Base-by-base conservation (phyloP, 495 filamentous ascomycete genomes). In the Xylaria intraflava region DNA sequence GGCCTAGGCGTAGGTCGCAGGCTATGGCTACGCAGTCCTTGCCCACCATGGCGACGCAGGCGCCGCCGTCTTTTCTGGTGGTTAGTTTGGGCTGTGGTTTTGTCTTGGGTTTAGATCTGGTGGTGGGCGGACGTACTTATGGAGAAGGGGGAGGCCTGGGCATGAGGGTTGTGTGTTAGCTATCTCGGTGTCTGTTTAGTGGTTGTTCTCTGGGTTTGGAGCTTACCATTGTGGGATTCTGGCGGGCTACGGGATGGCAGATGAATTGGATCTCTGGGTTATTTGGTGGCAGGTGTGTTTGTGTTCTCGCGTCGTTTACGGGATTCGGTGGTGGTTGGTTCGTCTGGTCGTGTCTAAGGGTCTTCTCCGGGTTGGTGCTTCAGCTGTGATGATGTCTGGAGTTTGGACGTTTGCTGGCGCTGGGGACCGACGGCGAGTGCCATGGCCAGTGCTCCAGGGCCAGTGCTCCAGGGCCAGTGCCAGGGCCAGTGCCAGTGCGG, bases 1-100 rank as follows among this genome's bases (percentile, higher is more conserved):
- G 85, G 57, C 93, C 93, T 51, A 98, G 88, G 50, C 93, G 91
- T 57, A 98, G 90, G 73, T 98, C 93, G 78, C 93, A 98, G 66
- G 93, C 93, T 65, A 98, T 97, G 72, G 93, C 93, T 38, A 98
- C 93, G 72, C 93, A 98, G 84, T 96, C 89, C 72, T 97, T 97
- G 78, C 93, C 93, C 50, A 93, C 90, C 93, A 97, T 98, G 69
- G 89, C 91, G 62, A 96, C 88, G 76, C 87, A 91, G 76, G 90
- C 90, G 70, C 90, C 90, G 74, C 90, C 90, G 81, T 96, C 90
- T 95, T 66, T 41, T 50, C 24, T 43, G 5, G 51, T 22, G 27
- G 55, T 76, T 67, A 77, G 62, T 20, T 14, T 23, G 17, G 20
- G 41, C 48, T 54, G 58, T 30, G 58, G 55, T 23, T 14, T 33